These are phyloP conservation scores for Penicillium steckii DNA, from an alignment of 495 filamentous ascomycete genomes.

Conservation along the genomic window DNA sequence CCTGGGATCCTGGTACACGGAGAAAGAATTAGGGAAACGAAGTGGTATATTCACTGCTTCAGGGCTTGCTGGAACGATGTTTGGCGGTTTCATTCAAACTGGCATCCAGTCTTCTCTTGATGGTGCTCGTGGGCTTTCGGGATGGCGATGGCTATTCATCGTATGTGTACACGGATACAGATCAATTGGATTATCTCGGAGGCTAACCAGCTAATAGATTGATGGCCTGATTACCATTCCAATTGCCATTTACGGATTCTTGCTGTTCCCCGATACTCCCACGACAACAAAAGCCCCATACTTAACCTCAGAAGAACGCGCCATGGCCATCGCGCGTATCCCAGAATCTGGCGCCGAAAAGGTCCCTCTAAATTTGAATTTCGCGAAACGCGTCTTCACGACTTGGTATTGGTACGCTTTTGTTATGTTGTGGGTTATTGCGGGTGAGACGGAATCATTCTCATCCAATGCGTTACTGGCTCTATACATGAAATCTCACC, in stretches of 20 bases:
- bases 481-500: constrained; percentile 31
- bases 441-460: constrained; percentile 49
- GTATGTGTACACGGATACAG: constrained; percentile 9
- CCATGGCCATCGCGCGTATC: constrained; percentile 44
- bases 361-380: constrained; percentile 33
- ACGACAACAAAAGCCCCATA: constrained; percentile 53
- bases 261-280: constrained; percentile 61
- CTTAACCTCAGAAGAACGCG: constrained; percentile 41
- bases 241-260: constrained; percentile 56
- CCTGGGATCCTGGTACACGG: constrained; percentile 66
- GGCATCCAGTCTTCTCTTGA: constrained; percentile 56
- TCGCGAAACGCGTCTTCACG: constrained; percentile 39
- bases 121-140: constrained; percentile 48
- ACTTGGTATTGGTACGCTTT: constrained; percentile 52
- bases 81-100: constrained; percentile 57
- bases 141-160: constrained; percentile 70
- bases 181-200: background rate
- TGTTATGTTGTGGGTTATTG: constrained; percentile 49
- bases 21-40: constrained; percentile 62
- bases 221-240: constrained; percentile 56
- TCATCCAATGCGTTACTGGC: constrained; percentile 44
- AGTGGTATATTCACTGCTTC: constrained; percentile 42
- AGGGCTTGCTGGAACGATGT: constrained; percentile 41
- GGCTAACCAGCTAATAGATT: constrained; percentile 9
- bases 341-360: constrained; percentile 26